phyloP scores from a whole-genome alignment of 176 grass and related monocot genomes.

The Musa troglodytarum region DNA sequence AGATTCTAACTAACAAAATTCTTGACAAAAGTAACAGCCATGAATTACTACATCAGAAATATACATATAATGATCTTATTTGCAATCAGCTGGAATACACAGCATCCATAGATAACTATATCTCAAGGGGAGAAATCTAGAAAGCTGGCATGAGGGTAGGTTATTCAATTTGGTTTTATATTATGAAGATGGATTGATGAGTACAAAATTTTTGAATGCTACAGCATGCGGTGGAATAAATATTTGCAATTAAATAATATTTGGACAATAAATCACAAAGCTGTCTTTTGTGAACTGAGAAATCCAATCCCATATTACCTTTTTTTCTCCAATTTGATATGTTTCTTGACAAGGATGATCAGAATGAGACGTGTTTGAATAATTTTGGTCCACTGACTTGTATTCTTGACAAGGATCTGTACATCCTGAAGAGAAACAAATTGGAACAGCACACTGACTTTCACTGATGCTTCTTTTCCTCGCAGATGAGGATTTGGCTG shows the following conservation, averaged over 20 bases:
- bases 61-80: too few relatives aligned
- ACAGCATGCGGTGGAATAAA: neutral
- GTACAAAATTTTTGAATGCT: neutral
- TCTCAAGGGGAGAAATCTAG: too few relatives aligned
- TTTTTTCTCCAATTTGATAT: slow-evolving; percentile 3
- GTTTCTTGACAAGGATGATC: slow-evolving; percentile 18
- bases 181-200: neutral
- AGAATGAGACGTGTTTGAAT: slow-evolving; percentile 19
- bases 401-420: slow-evolving; percentile 21
- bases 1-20: neutral
- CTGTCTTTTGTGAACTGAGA: neutral
- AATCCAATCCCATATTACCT: neutral
- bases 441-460: slow-evolving; percentile 35
- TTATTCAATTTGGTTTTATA: too few relatives aligned
- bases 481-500: slow-evolving; percentile 46
- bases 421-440: slow-evolving; percentile 23
- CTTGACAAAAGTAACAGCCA: neutral
- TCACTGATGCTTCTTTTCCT: slow-evolving; percentile 55
- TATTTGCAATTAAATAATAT: neutral
- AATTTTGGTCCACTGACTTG: slow-evolving; percentile 13
- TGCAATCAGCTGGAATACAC: too few relatives aligned
- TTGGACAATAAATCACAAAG: neutral
- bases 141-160: too few relatives aligned
- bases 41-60: too few relatives aligned
- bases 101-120: too few relatives aligned